Conservation (phyloP, 2,329 filamentous ascomycete species). For the Ceratocystiopsis brevicomis region DNA sequence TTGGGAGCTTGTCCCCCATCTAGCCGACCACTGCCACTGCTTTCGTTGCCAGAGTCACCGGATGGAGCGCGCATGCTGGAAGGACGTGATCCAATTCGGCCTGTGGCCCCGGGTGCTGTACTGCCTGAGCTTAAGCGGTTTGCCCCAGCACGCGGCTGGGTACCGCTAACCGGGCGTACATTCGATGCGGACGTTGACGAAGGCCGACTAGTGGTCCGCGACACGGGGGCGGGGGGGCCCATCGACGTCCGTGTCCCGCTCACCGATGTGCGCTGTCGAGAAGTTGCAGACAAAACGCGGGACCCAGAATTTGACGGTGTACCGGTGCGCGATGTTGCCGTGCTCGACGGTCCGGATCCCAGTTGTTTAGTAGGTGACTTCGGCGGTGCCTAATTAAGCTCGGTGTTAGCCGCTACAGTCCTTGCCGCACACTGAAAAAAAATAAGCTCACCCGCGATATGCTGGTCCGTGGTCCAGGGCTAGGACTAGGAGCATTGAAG, state of each 20-base stretch:
- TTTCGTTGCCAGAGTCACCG: conserved; percentile 25
- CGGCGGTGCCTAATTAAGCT: conserved; percentile 41
- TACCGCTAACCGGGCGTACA: conserved; percentile 11
- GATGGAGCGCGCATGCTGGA: conserved; percentile 25
- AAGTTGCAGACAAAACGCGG: background rate
- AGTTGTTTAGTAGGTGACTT: conserved; percentile 68
- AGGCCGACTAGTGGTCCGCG: conserved; percentile 22
- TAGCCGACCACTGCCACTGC: conserved; percentile 1
- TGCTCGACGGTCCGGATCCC: conserved; percentile 32
- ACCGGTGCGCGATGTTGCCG: conserved; percentile 40
- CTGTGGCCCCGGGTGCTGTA: background rate
- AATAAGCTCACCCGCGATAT: no score
- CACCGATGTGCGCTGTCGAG: conserved; percentile 29
- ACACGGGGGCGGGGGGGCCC: conserved; percentile 40
- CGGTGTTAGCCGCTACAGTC: background rate
- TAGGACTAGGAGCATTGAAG: conserved; percentile 53
- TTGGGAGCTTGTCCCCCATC: conserved; percentile 16
- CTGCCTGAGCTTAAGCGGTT: conserved; percentile 11
- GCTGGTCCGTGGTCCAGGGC: conserved; percentile 38
- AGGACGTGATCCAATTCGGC: conserved; percentile 16
- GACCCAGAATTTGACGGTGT: conserved; percentile 40
- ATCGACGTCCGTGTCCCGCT: conserved; percentile 41
- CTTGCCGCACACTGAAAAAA: background rate
- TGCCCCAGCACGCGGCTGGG: background rate
- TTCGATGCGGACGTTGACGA: conserved; percentile 22